phyloP scores from a whole-genome alignment of 176 grass and related monocot genomes.

The Cenchrus purpureus region DNA sequence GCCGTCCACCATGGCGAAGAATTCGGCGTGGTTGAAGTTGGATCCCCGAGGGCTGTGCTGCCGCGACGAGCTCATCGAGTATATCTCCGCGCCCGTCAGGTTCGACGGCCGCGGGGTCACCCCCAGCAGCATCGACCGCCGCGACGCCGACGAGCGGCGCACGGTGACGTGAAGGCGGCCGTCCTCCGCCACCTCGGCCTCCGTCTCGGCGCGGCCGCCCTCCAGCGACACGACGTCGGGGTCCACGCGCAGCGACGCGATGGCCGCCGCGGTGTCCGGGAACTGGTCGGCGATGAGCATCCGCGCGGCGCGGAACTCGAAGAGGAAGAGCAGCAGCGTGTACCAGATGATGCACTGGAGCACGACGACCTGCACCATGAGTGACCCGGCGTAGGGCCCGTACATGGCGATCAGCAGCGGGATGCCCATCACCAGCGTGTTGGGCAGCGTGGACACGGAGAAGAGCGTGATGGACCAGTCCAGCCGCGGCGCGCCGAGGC shows the following conservation, averaged over 20 bases:
- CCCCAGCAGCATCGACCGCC: conserved; percentile 51
- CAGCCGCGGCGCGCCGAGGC: conserved; percentile 31
- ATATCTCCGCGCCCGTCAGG: conserved; percentile 87
- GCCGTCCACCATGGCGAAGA: conserved; percentile 78
- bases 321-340: conserved; percentile 90
- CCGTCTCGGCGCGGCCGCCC: conserved; percentile 59
- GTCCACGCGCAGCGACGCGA: conserved; percentile 64
- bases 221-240: conserved; percentile 72
- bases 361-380: conserved; percentile 90
- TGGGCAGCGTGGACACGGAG: conserved; percentile 73
- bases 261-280: conserved; percentile 72
- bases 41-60: conserved; percentile 86
- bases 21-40: conserved; percentile 89
- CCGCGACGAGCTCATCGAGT: conserved; percentile 83
- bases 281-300: conserved; percentile 74
- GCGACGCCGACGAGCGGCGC: conserved; percentile 70
- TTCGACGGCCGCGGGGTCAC: conserved; percentile 77
- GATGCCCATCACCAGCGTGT: conserved; percentile 89
- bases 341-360: conserved; percentile 98
- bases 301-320: conserved; percentile 85
- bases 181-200: conserved; percentile 66
- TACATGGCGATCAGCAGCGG: conserved; percentile 85
- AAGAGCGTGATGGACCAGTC: conserved; percentile 86
- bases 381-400: conserved; percentile 62
- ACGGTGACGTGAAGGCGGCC: conserved; percentile 75